phyloP scores from a whole-genome alignment of 306 rosid species.

The Elaeagnus macrophylla region DNA sequence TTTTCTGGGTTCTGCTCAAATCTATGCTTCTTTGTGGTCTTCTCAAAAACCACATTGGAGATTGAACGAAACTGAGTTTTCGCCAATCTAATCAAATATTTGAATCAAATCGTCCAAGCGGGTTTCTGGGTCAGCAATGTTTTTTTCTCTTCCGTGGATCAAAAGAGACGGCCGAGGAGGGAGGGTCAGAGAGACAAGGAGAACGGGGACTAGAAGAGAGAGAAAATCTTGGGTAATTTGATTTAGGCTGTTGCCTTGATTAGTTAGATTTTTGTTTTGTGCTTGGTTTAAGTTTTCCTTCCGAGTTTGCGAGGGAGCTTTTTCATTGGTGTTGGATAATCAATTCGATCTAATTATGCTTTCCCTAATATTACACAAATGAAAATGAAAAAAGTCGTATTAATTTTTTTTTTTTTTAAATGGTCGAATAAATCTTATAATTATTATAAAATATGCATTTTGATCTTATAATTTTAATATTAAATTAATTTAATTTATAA shows the following conservation, averaged over 20 bases:
- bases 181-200: background rate
- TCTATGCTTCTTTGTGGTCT: constrained; percentile 28
- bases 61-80: constrained; percentile 14
- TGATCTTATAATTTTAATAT: too few species aligned
- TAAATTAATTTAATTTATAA: too few species aligned
- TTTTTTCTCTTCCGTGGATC: constrained; percentile 40
- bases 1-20: constrained; percentile 29
- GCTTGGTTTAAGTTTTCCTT: constrained; percentile 5
- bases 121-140: constrained; percentile 24
- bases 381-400: background rate
- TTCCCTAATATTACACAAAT: constrained; percentile 19
- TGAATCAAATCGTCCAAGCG: background rate
- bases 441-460: too few species aligned
- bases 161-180: constrained; percentile 12
- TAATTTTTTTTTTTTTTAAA: too few species aligned
- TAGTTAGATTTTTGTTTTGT: constrained; percentile 7
- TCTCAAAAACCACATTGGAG: constrained; percentile 53
- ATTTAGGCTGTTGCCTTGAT: constrained; percentile 2
- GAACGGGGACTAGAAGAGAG: background rate
- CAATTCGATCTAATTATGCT: constrained; percentile 48
- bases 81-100: constrained; percentile 8
- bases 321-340: constrained; percentile 27
- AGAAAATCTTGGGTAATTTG: background rate
- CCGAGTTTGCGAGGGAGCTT: constrained; percentile 24
- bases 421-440: too few species aligned